These are phyloP conservation scores for Bothriochloa decipiens DNA, from an alignment of 176 grass and related monocot species.

Conservation along the genomic window DNA sequence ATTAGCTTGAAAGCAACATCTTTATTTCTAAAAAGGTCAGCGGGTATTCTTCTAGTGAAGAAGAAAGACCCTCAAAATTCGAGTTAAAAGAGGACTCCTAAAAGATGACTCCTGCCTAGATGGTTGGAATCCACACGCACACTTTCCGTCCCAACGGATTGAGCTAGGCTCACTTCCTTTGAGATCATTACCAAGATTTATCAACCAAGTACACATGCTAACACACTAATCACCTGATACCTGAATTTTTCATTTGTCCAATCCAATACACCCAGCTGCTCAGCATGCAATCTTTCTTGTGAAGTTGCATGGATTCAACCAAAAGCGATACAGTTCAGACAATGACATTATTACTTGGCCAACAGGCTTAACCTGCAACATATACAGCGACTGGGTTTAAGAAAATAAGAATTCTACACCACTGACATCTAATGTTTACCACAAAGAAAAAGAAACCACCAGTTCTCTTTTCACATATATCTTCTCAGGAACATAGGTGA, in stretches of 20 bases:
- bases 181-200: not conserved
- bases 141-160: not conserved
- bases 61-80: not conserved
- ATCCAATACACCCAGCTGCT: not conserved
- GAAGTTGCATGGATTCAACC: not conserved
- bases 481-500: not conserved
- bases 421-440: not conserved
- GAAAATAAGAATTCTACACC: not conserved
- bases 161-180: not conserved
- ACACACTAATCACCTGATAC: not conserved
- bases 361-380: not conserved
- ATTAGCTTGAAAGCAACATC: too few relatives aligned
- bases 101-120: not conserved
- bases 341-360: not conserved
- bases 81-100: not conserved
- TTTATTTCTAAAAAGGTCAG: not conserved
- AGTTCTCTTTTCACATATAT: not conserved
- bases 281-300: not conserved
- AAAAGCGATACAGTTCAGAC: not conserved
- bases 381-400: not conserved
- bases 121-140: not conserved
- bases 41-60: not conserved
- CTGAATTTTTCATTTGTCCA: not conserved
- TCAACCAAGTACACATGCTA: not conserved
- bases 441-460: conserved; percentile 4